Conservation (phyloP, 306 rosid species). For the Benincasa hispida region DNA sequence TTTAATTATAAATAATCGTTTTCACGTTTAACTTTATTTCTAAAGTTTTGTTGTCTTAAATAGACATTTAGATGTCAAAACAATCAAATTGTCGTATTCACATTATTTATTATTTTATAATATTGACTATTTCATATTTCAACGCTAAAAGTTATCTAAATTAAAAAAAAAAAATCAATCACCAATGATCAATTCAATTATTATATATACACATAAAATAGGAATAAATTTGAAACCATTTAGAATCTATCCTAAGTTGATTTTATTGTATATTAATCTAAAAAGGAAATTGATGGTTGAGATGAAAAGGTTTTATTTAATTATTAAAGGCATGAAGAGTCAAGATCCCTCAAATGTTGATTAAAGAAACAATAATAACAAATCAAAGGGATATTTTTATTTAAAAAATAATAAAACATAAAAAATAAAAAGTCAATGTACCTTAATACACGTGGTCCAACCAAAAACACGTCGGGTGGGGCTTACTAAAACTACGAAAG, state of each 20-base stretch:
- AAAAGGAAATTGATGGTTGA: background rate
- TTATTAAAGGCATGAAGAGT: background rate
- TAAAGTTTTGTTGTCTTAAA: background rate
- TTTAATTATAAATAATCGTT: background rate
- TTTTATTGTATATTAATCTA: background rate
- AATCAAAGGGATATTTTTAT: background rate
- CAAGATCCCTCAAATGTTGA: background rate
- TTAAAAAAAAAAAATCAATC: background rate
- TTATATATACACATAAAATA: background rate
- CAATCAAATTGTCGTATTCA: too few species aligned
- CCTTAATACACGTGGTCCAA: background rate
- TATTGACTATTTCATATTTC: background rate
- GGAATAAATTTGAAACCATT: background rate
- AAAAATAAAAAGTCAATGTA: background rate
- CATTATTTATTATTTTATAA: background rate
- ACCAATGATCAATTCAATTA: background rate
- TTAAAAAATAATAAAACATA: background rate
- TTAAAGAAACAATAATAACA: background rate
- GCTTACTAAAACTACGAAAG: background rate
- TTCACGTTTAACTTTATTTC: background rate
- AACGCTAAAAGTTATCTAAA: background rate
- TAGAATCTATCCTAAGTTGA: background rate
- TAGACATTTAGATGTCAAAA: background rate
- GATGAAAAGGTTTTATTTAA: background rate
- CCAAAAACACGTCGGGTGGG: background rate